phyloP scores from a whole-genome alignment of 2,329 filamentous ascomycete species.

The Juglanconis juglandina region DNA sequence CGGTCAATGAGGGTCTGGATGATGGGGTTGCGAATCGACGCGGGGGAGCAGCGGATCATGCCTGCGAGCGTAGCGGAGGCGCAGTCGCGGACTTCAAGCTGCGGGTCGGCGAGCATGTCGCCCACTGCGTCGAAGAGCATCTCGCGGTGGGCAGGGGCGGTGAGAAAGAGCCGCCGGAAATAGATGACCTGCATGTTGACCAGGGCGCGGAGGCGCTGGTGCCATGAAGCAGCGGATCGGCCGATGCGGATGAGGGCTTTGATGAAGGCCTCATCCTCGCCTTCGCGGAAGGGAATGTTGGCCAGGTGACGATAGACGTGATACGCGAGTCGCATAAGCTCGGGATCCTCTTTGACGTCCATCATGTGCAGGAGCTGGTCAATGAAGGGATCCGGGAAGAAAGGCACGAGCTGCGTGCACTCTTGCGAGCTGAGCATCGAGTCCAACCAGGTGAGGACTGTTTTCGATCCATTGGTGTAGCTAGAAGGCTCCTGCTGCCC shows the following conservation, averaged over 20 bases:
- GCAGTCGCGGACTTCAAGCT: conserved; percentile 90
- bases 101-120: conserved; percentile 85
- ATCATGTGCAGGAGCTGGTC: conserved; percentile 98
- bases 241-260: conserved; percentile 84
- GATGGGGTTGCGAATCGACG: conserved; percentile 71
- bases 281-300: conserved; percentile 86
- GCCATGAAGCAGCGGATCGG: conserved; percentile 81
- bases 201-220: conserved; percentile 88
- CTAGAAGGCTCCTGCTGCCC: conserved; percentile 91
- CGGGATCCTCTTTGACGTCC: conserved; percentile 98
- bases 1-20: conserved; percentile 72
- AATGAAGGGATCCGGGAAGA: conserved; percentile 87
- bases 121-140: conserved; percentile 89
- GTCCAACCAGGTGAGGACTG: conserved; percentile 91
- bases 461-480: conserved; percentile 96
- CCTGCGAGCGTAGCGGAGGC: conserved; percentile 91
- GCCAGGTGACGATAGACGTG: conserved; percentile 95
- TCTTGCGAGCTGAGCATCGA: conserved; percentile 86
- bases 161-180: conserved; percentile 91
- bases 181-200: conserved; percentile 99
- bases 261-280: conserved; percentile 82
- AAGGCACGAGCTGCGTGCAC: conserved; percentile 83
- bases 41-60: conserved; percentile 95
- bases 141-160: conserved; percentile 69
- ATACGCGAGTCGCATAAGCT: conserved; percentile 90